Base-by-base conservation (phyloP, 176 grass and related monocot genomes). In the Hsuehochloa calcarea region DNA sequence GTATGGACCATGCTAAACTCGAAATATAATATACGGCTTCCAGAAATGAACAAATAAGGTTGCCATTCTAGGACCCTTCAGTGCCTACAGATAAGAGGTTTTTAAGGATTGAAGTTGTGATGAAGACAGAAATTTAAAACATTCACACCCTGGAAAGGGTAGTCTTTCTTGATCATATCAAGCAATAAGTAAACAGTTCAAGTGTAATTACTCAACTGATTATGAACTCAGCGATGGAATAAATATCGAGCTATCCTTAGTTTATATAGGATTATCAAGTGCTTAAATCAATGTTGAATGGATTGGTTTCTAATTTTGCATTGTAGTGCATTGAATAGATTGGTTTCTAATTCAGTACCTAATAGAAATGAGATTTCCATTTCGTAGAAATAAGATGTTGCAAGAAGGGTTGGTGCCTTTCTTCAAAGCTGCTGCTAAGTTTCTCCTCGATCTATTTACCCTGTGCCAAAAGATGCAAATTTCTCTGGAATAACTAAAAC, bases 301-400 rank as follows among this genome's bases (percentile, higher is more conserved):
- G 20, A 58, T 23, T 58, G 20, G 20, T n/a, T 58, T 59, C 22
- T 10, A 59, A 59, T 59, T 59, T n/a, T 59, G 22, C 22, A 59
- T 59, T 59, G 20, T n/a, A 59, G 22, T 23, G 55, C 2, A 59
- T 59, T 6, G 55, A 23, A 59, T 58, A n/a, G 20, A 59, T 59
- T 59, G 55, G 55, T n/a, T n/a, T 59, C 55, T 23, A 59, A n/a
- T 59, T 70, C 20, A 0, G 31, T 81, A 81, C 79, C 79, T 81
- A 39, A 52, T 16, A 81, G 65, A 81, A 19, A 69, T 41, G 34
- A 81, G 65, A 16, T 8, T 58, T 38, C 50, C 79, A 16, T 81
- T 81, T 11, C 23, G 49, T 65, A 81, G 52, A 40, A 81, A 81
- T 27, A 44, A 58, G 31, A 81, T 81, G 20, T 69, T 81, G 50